Percentiles rank a stretch among this genome's conserved stretches.
Evolutionary conservation across 176 grass and related monocot genomes (phyloP).

Genomic region (Saccharum spontaneum): DNA sequence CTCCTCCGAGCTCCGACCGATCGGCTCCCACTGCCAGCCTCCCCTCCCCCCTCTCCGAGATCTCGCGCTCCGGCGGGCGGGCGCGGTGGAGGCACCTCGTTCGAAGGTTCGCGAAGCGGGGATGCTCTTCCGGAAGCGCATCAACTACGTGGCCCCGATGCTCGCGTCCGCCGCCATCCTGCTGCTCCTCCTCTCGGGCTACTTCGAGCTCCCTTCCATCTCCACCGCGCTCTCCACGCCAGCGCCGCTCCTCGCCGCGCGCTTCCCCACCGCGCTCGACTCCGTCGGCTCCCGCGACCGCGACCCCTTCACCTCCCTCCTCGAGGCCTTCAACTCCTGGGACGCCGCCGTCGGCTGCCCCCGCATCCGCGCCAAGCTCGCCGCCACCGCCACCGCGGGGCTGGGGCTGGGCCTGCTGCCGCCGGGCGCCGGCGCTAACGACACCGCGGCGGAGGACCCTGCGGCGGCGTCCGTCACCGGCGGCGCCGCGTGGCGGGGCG

Average conservation of each 20-base stretch:
- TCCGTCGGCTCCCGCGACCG: slow-evolving; percentile 47
- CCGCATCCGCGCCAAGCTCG: slow-evolving; percentile 57
- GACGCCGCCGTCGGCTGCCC: slow-evolving; percentile 66
- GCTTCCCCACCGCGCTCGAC: slow-evolving; percentile 47
- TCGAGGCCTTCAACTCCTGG: slow-evolving; percentile 62
- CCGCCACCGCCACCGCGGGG: not conserved
- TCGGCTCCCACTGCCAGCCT: not conserved
- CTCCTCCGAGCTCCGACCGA: not conserved
- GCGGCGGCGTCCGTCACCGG: slow-evolving; percentile 9
- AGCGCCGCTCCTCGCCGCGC: not conserved
- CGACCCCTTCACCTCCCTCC: slow-evolving; percentile 53
- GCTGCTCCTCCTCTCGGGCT: slow-evolving; percentile 60
- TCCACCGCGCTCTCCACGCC: slow-evolving; percentile 50
- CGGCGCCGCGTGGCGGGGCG: slow-evolving; percentile 36
- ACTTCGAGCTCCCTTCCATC: slow-evolving; percentile 60
- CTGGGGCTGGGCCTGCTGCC: not conserved
- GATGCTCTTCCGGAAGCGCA: slow-evolving; percentile 61
- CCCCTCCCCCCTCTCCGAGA: not conserved
- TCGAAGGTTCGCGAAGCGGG: not conserved
- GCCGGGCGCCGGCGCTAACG: slow-evolving; percentile 18
- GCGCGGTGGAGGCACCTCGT: not conserved
- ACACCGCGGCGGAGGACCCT: slow-evolving; percentile 19
- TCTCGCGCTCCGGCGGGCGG: slow-evolving; percentile 33
- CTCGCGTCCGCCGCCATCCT: slow-evolving; percentile 56
- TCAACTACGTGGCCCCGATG: slow-evolving; percentile 78